These are phyloP conservation scores for Tetratostichococcus sp. DNA, from an alignment of 139 green algal genomes.

Conservation along the genomic window DNA sequence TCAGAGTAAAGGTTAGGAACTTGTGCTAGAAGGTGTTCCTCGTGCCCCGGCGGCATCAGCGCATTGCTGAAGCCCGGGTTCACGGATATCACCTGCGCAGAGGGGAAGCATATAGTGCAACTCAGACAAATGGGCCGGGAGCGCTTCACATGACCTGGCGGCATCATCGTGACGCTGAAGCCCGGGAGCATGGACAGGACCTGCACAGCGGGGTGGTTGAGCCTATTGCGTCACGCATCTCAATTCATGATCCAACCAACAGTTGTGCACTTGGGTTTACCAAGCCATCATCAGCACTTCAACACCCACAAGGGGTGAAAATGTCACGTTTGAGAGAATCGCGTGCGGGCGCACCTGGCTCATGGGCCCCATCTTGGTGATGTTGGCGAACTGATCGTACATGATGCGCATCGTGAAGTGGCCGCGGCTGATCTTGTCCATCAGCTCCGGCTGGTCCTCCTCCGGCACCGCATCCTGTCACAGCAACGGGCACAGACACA, in stretches of 20 bases:
- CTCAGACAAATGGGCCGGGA: too few relatives aligned
- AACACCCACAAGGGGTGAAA: too few relatives aligned
- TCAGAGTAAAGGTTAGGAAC: not conserved
- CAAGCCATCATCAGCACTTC: too few relatives aligned
- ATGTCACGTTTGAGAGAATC: too few relatives aligned
- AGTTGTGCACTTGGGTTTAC: too few relatives aligned
- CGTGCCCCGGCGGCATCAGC: constrained; percentile 44
- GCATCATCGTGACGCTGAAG: constrained; percentile 57
- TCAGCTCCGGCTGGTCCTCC: constrained; percentile 81
- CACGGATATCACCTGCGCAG: constrained; percentile 70
- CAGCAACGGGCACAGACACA: too few relatives aligned
- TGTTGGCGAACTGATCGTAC: constrained; percentile 94
- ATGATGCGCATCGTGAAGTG: constrained; percentile 94
- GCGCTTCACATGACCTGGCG: constrained; percentile 80
- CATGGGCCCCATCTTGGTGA: constrained; percentile 95
- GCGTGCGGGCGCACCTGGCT: constrained; percentile 27
- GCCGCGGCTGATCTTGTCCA: constrained; percentile 87
- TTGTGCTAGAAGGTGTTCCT: too few relatives aligned
- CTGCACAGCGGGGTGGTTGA: too few relatives aligned
- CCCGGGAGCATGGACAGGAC: constrained; percentile 97
- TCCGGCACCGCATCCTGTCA: constrained; percentile 76
- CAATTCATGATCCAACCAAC: too few relatives aligned
- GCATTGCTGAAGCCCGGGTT: constrained; percentile 87
- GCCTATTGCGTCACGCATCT: too few relatives aligned
- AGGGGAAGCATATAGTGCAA: too few relatives aligned